Conservation (phyloP, 768 basidiomycete species). For the Holtermannia corniformis region DNA sequence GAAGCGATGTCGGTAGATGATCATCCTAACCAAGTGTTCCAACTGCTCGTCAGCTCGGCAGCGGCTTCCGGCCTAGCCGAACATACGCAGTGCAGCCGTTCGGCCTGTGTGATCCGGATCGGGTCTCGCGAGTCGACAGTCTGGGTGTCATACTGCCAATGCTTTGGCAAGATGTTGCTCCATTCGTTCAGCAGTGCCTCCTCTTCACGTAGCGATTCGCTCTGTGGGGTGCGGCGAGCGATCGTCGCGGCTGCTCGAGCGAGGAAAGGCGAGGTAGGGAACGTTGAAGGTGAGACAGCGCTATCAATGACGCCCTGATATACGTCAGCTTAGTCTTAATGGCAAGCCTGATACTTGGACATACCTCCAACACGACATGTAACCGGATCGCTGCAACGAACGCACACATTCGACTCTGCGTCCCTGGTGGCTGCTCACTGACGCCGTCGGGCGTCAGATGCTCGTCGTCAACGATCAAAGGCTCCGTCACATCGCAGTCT, state of each 20-base stretch:
- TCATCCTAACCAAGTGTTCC: slow-evolving; percentile 74
- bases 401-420: slow-evolving; percentile 66
- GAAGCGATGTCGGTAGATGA: slow-evolving; percentile 78
- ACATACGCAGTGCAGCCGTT: slow-evolving; percentile 60
- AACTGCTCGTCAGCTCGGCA: slow-evolving; percentile 42
- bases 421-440: slow-evolving; percentile 56
- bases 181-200: slow-evolving; percentile 74
- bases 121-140: slow-evolving; percentile 76
- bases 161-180: slow-evolving; percentile 56
- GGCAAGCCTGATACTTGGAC: slow-evolving; percentile 4
- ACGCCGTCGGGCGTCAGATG: slow-evolving; percentile 65
- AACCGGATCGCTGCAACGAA: slow-evolving; percentile 68
- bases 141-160: slow-evolving; percentile 72
- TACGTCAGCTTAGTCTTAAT: neutral
- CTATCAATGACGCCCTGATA: slow-evolving; percentile 61
- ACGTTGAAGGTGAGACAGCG: slow-evolving; percentile 55
- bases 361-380: slow-evolving; percentile 70
- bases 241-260: slow-evolving; percentile 61
- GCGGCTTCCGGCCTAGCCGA: neutral
- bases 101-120: slow-evolving; percentile 78
- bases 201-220: slow-evolving; percentile 50
- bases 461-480: slow-evolving; percentile 77
- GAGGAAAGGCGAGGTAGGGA: slow-evolving; percentile 67
- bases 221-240: slow-evolving; percentile 45
- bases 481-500: slow-evolving; percentile 87